Evolutionary conservation across 1,284 basidiomycete genomes (phyloP).

Genomic region (Ganoderma sinense): DNA sequence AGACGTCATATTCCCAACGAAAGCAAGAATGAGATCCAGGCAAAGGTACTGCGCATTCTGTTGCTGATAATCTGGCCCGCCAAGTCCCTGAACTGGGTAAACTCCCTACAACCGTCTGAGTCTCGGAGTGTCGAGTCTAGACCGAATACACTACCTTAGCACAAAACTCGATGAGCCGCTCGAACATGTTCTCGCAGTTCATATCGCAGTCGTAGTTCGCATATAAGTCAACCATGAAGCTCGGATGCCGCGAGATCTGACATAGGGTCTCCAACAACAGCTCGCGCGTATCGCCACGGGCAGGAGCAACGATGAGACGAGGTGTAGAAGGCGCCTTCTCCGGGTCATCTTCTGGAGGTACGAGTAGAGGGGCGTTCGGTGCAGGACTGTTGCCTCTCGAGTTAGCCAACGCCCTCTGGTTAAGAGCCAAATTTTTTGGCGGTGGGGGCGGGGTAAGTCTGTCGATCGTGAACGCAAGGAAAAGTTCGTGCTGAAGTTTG

Average conservation of each 20-base stretch:
- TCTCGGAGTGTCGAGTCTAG: background rate
- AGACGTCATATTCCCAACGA: conserved; percentile 89
- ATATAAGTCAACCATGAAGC: conserved; percentile 96
- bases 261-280: conserved; percentile 90
- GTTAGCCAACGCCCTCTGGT: conserved; percentile 32
- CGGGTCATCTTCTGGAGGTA: conserved; percentile 52
- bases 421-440: conserved; percentile 19
- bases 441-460: conserved; percentile 72
- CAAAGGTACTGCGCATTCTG: conserved; percentile 88
- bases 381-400: conserved; percentile 67
- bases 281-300: conserved; percentile 89
- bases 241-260: conserved; percentile 81
- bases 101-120: conserved; percentile 63
- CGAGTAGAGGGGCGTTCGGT: conserved; percentile 53
- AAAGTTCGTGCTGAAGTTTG: conserved; percentile 97
- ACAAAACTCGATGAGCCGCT: conserved; percentile 90
- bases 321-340: conserved; percentile 63
- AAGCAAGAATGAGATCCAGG: conserved; percentile 88
- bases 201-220: conserved; percentile 97
- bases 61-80: conserved; percentile 74
- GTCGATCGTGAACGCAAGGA: conserved; percentile 93
- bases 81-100: conserved; percentile 69
- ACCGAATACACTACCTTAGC: conserved; percentile 64
- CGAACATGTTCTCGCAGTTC: conserved; percentile 96
- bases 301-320: conserved; percentile 71